phyloP scores from a whole-genome alignment of 768 basidiomycete genomes.

The Wakefieldia striispora region DNA sequence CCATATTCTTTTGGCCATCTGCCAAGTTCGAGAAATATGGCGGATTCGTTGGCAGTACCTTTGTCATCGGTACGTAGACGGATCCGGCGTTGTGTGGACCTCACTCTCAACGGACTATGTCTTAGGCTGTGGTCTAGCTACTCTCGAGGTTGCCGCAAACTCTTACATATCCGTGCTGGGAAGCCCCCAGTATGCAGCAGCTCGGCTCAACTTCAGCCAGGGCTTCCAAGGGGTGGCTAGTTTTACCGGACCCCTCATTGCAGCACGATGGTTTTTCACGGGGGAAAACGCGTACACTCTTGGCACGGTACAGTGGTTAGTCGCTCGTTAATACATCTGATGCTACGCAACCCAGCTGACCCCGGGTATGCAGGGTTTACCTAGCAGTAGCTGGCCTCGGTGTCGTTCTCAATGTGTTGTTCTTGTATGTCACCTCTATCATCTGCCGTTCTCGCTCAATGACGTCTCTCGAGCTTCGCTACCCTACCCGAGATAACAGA shows the following conservation, averaged over 20 bases:
- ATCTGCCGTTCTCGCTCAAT: neutral
- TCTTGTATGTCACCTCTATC: conserved; percentile 45
- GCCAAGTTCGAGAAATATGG: conserved; percentile 65
- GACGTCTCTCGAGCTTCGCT: conserved; percentile 49
- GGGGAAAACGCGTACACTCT: conserved; percentile 59
- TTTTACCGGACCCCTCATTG: conserved; percentile 73
- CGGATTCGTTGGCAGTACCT: conserved; percentile 74
- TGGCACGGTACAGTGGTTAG: conserved; percentile 65
- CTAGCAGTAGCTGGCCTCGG: conserved; percentile 65
- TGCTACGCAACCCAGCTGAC: conserved; percentile 1
- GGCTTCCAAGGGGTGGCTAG: conserved; percentile 76
- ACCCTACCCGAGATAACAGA: conserved; percentile 69
- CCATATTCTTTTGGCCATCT: conserved; percentile 78
- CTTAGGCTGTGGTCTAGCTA: conserved; percentile 61
- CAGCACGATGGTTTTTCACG: conserved; percentile 70
- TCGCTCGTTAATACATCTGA: neutral
- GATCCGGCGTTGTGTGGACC: too few relatives aligned
- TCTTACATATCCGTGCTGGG: conserved; percentile 76
- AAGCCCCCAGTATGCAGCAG: conserved; percentile 65
- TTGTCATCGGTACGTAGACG: conserved; percentile 51
- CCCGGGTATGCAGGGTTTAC: conserved; percentile 47
- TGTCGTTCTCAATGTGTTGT: conserved; percentile 56
- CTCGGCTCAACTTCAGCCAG: conserved; percentile 77
- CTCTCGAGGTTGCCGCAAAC: conserved; percentile 73
- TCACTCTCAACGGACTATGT: neutral